These are phyloP conservation scores for Gnaphalium uliginosum DNA, from an alignment of 129 eudicot species.

Conservation along the genomic window DNA sequence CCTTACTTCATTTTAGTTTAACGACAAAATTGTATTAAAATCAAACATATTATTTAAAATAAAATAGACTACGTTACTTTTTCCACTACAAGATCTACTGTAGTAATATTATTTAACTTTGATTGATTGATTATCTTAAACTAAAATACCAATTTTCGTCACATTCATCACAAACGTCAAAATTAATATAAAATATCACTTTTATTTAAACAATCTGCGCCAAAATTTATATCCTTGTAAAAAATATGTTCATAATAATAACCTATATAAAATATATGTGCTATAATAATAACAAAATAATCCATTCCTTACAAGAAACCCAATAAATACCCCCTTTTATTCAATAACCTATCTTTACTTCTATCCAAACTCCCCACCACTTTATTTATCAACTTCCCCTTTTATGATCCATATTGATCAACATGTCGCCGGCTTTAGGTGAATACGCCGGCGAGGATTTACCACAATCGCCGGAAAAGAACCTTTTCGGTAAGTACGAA, in stretches of 20 bases:
- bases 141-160: too few species aligned
- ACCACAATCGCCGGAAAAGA: slow-evolving; percentile 25
- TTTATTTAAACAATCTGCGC: too few species aligned
- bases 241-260: too few species aligned
- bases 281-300: too few species aligned
- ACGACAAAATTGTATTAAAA: too few species aligned
- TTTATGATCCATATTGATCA: slow-evolving; percentile 3
- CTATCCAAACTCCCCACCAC: neutral
- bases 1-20: too few species aligned
- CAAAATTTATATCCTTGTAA: neutral
- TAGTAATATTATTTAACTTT: neutral
- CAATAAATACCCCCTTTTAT: neutral
- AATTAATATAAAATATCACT: too few species aligned
- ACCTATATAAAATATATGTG: neutral
- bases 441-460: slow-evolving; percentile 26
- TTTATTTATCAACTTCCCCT: neutral
- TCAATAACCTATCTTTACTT: neutral
- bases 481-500: slow-evolving; percentile 64
- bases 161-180: too few species aligned
- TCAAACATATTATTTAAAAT: too few species aligned
- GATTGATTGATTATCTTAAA: too few species aligned
- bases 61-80: neutral
- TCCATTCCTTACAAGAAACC: neutral
- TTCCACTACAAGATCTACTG: neutral
- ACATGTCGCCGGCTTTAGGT: slow-evolving; percentile 38